Base-by-base conservation (phyloP, 768 basidiomycete genomes). In the Rhodotorula taiwanensis region DNA sequence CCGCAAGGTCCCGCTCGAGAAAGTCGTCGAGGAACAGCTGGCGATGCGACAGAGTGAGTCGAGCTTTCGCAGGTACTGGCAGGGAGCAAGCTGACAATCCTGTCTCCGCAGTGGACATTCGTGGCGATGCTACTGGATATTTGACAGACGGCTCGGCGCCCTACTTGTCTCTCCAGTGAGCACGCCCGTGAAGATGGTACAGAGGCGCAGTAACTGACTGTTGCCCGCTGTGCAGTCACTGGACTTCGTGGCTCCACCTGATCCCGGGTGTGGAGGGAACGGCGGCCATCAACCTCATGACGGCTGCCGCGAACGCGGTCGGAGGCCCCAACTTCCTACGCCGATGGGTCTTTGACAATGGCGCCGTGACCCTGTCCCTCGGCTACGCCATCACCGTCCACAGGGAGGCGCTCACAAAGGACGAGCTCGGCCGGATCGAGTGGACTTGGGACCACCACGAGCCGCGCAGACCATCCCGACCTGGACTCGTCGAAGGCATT, bases 271-370 rank as follows among this genome's bases (percentile, higher is more conserved):
- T 49, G 45, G 30, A 43, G 16, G 50, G 42, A 7, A 5, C 44
- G 27, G 23, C 49, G 0, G n/a, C 64, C 0, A 63, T 70, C 55
- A 16, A 27, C 8, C 64, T 70, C 27, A 47, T 70, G 41, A 15
- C 54, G 14, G 14, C 33, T 6, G 64, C 60, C 6, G 57, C 48
- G 4, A 25, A 36, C 23, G 61, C 52, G 11, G 44, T 70, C 33
- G 68, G 68, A 7, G 68, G 68, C 1, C 39, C 41, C 45, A 70
- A 70, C 55, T 60, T 70, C 31, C 52, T 65, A 18, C 56, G 64
- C 2, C 57, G 68, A 0, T 70, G 58, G 57, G 23, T 70, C 33
- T 70, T 70, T 41, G 68, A 70, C 39, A 48, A 55, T 16, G 68
- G 68, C 16, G 14, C 33, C 14, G 54, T 63, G 15, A 34, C 44